Conservation (phyloP, 495 filamentous ascomycete species). For the Aspergillus nidulans region DNA sequence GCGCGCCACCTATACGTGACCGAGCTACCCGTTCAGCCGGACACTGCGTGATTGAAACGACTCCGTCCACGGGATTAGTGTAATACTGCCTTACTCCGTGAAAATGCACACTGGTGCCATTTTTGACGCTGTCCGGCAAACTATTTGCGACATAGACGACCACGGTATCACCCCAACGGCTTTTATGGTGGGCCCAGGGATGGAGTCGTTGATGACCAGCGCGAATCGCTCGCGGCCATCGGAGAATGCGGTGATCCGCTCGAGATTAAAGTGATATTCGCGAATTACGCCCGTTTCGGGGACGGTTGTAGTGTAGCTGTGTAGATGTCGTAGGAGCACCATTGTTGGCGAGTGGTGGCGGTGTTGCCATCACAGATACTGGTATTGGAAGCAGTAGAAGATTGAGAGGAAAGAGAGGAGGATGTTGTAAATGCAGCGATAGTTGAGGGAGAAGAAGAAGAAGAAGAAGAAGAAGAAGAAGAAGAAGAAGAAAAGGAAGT, state of each 20-base stretch:
- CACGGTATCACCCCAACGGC: constrained; percentile 63
- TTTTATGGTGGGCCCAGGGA: constrained; percentile 55
- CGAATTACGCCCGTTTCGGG: constrained; percentile 37
- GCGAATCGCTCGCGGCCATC: constrained; percentile 61
- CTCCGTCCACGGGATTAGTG: constrained; percentile 57
- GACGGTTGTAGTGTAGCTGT: constrained; percentile 45
- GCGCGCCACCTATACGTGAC: constrained; percentile 71
- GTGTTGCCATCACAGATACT: constrained; percentile 1
- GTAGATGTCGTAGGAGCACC: constrained; percentile 48
- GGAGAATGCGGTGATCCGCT: constrained; percentile 60
- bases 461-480: not conserved
- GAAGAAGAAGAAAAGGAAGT: not conserved
- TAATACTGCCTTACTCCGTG: constrained; percentile 50
- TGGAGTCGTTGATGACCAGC: constrained; percentile 70
- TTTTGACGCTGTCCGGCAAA: constrained; percentile 52
- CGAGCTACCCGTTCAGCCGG: constrained; percentile 50
- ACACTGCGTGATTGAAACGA: constrained; percentile 65
- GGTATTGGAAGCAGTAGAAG: not conserved
- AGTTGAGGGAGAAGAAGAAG: too few species aligned
- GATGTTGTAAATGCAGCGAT: not conserved
- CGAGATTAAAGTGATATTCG: constrained; percentile 30
- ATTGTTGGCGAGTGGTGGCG: constrained; percentile 10
- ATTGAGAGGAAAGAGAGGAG: too few species aligned
- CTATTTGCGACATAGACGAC: constrained; percentile 63
- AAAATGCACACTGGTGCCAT: constrained; percentile 52